These are phyloP conservation scores for Calonectria naviculata DNA, from an alignment of 2,329 filamentous ascomycete genomes.

Conservation along the genomic window DNA sequence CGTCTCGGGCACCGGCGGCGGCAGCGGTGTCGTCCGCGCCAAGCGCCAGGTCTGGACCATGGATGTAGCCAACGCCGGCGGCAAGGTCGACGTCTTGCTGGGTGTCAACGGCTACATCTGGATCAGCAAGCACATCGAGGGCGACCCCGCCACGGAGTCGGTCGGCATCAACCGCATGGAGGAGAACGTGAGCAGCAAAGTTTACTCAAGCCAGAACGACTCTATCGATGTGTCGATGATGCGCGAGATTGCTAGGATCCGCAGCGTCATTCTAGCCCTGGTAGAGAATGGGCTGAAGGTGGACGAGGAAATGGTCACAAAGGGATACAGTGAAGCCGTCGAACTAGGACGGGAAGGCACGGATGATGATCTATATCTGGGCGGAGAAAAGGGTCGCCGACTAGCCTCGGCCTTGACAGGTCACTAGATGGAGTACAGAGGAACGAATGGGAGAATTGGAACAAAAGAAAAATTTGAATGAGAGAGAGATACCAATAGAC, in stretches of 20 bases:
- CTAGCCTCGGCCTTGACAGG: constrained; percentile 55
- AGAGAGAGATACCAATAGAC: constrained; percentile 35
- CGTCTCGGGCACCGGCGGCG: constrained; percentile 85
- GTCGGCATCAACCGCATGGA: constrained; percentile 84
- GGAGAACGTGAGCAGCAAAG: constrained; percentile 84
- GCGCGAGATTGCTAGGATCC: constrained; percentile 87
- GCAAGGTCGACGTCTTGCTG: constrained; percentile 84
- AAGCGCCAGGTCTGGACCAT: constrained; percentile 91
- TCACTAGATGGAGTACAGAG: constrained; percentile 26
- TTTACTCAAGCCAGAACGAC: constrained; percentile 97
- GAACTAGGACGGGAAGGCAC: constrained; percentile 75
- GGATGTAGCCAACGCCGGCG: constrained; percentile 64
- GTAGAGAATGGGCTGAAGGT: constrained; percentile 86
- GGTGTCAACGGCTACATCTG: constrained; percentile 98
- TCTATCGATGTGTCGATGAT: constrained; percentile 80
- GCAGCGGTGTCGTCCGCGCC: constrained; percentile 85
- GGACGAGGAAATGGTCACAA: constrained; percentile 89
- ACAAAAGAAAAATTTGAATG: constrained; percentile 13
- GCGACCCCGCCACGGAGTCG: constrained; percentile 60
- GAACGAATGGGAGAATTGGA: background rate
- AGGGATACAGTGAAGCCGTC: constrained; percentile 83
- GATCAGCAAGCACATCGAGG: constrained; percentile 86
- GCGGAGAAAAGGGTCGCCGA: constrained; percentile 65
- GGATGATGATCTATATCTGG: constrained; percentile 70
- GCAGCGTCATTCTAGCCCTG: constrained; percentile 83